Base-by-base conservation (phyloP, 2,329 filamentous ascomycete species). In the Ceratocystis ficicola region DNA sequence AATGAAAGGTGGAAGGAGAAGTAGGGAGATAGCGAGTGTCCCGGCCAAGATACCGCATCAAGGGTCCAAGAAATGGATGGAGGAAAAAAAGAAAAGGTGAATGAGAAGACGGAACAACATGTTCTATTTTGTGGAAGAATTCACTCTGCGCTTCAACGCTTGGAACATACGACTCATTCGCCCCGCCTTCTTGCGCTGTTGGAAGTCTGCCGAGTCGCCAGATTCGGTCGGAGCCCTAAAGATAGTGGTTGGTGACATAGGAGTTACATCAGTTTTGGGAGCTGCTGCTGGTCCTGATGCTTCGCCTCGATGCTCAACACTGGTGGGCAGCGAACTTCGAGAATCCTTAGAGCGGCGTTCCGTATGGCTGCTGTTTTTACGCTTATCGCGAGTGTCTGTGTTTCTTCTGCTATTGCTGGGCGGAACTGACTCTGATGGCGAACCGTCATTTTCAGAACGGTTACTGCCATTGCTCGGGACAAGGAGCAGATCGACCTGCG, bases 401-500 rank as follows among this genome's bases (percentile, higher is more conserved):
- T 30, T 63, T 50, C 61, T 63, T 46, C 41, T 25, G 28, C 52
- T 59, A 17, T 50, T 32, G 20, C 25, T 65, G 15, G 48, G 12
- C 15, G 52, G 59, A 4, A 10, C 63, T 12, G 50, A 57, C 28
- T 41, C 20, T n/a, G 41, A 28, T 12, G 25, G 44, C 46, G 10
- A 25, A 25, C 63, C 61, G 22, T 52, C 65, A 41, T 62, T 63
- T 30, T 63, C 52, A 44, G 63, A 63, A 50, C 61, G 48, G 65
- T n/a, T 48, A 44, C 62, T 60, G 7, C 52, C 57, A 25, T 59
- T 48, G 48, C 61, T 48, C 3, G 44, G 48, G 44, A 30, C 55
- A 28, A 60, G 66, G 8, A 65, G 50, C n/a, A 67, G 61, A 15
- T 63, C 66, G 20, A 67, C 52, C 6, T 64, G 60, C 1, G 66